phyloP scores from a whole-genome alignment of 164 flowering plant genomes.

The Annona cherimola region DNA sequence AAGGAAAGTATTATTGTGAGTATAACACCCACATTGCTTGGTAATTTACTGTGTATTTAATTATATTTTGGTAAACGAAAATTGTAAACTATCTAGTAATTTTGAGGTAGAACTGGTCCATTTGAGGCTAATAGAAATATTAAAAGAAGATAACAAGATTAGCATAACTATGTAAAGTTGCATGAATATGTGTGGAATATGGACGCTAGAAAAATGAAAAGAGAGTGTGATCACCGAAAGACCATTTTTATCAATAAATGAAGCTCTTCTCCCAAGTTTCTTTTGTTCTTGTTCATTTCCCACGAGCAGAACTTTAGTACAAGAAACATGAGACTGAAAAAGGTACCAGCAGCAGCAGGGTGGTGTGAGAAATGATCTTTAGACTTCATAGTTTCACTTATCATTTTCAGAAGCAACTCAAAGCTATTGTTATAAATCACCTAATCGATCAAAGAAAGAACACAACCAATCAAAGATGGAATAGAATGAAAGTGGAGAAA shows the following conservation, averaged over 20 bases:
- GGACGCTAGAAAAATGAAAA: background rate
- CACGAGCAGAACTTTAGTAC: conserved; percentile 86
- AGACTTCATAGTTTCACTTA: conserved; percentile 73
- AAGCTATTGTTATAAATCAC: conserved; percentile 77
- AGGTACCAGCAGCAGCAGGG: conserved; percentile 95
- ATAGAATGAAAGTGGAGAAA: no score
- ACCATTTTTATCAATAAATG: conserved; percentile 86
- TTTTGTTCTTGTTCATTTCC: conserved; percentile 60
- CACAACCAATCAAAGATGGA: background rate
- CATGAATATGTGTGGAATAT: no score
- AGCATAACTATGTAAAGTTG: no score
- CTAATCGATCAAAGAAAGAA: conserved; percentile 30
- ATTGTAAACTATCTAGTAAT: no score
- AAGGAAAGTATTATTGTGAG: no score
- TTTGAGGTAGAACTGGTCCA: no score
- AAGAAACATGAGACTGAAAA: conserved; percentile 92
- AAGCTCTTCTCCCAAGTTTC: conserved; percentile 60
- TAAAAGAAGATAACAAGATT: no score
- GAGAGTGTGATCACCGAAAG: conserved; percentile 44
- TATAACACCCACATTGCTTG: no score
- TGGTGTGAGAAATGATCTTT: conserved; percentile 83
- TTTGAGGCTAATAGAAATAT: no score
- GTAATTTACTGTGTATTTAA: no score
- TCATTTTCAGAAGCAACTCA: conserved; percentile 82
- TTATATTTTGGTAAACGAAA: no score